A percentile compares a stretch with the other conserved stretches of the same genome.
Evolutionary conservation across 2,329 filamentous ascomycete species (phyloP).

Genomic region (Penicillium crustosum): DNA sequence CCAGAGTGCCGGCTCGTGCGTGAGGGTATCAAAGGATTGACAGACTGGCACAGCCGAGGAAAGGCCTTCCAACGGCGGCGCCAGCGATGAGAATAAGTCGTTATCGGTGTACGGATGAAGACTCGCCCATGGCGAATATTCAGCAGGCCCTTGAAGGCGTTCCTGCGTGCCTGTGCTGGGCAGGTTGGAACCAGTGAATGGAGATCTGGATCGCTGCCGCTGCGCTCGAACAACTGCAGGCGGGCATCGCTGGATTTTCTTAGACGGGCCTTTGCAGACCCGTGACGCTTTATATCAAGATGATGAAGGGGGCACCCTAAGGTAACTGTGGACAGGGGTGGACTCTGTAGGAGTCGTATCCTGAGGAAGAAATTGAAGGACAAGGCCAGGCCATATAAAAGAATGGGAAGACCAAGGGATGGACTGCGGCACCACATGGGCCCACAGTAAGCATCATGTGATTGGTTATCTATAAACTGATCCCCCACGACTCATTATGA

Average conservation of each 20-base stretch:
- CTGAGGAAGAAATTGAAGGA: conserved; percentile 22
- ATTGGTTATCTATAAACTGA: conserved; percentile 11
- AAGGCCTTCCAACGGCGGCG: conserved; percentile 15
- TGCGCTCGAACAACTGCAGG: conserved; percentile 21
- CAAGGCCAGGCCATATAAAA: conserved; percentile 13
- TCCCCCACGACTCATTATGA: conserved; percentile 26
- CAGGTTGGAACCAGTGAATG: conserved; percentile 19
- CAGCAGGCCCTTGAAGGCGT: conserved; percentile 20
- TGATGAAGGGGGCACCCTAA: neutral
- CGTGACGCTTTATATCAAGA: conserved; percentile 16
- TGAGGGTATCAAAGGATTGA: conserved; percentile 21
- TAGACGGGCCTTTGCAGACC: conserved; percentile 29
- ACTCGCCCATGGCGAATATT: conserved; percentile 17
- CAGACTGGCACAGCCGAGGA: conserved; percentile 17
- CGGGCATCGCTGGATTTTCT: conserved; percentile 29
- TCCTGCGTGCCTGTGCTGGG: conserved; percentile 14
- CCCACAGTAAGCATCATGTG: neutral
- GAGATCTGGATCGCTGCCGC: conserved; percentile 17
- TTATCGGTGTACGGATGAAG: conserved; percentile 12
- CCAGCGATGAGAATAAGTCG: conserved; percentile 14
- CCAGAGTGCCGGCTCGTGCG: conserved; percentile 24
- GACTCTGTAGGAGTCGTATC: conserved; percentile 22
- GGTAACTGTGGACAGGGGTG: conserved; percentile 1
- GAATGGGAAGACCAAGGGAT: conserved; percentile 6
- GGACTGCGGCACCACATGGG: neutral